Percentiles rank a stretch among this genome's conserved stretches.
phyloP scores from a whole-genome alignment of 2,329 filamentous ascomycete genomes.

The Ceratocystis variospora region DNA sequence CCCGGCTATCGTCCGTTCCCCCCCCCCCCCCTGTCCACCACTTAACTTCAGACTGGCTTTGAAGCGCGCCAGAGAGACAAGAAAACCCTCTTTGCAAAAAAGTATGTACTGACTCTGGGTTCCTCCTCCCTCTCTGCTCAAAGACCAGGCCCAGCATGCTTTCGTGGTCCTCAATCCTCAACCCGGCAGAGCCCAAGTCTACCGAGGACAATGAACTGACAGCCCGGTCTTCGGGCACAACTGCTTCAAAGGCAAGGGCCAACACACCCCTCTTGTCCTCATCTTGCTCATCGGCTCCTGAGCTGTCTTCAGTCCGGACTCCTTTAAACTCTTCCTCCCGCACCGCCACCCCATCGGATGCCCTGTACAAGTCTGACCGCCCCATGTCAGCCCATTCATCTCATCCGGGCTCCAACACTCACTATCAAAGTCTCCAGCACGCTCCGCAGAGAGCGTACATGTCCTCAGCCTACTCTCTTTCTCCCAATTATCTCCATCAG shows the following conservation, averaged over 20 bases:
- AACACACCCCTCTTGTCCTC: background rate
- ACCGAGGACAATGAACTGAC: slow-evolving; percentile 22
- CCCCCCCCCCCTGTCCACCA: background rate
- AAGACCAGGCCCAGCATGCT: slow-evolving; percentile 34
- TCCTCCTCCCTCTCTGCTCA: background rate
- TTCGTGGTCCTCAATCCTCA: slow-evolving; percentile 52
- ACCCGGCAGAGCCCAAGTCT: slow-evolving; percentile 39
- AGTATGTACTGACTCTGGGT: background rate
- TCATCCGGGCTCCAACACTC: background rate
- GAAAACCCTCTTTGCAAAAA: background rate
- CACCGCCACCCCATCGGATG: background rate
- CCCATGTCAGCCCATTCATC: background rate
- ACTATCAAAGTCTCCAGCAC: background rate
- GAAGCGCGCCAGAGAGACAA: background rate
- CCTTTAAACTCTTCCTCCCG: background rate
- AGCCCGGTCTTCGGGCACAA: background rate
- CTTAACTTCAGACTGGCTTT: background rate
- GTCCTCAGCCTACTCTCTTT: background rate
- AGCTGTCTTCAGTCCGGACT: background rate
- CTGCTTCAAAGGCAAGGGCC: background rate
- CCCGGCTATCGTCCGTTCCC: too few relatives aligned
- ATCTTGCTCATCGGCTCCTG: background rate
- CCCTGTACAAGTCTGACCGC: background rate
- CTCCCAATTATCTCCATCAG: background rate
- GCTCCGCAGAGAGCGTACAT: background rate